These are phyloP conservation scores for Stygiomarasmius scandens DNA, from an alignment of 1,284 basidiomycete species.

Conservation along the genomic window DNA sequence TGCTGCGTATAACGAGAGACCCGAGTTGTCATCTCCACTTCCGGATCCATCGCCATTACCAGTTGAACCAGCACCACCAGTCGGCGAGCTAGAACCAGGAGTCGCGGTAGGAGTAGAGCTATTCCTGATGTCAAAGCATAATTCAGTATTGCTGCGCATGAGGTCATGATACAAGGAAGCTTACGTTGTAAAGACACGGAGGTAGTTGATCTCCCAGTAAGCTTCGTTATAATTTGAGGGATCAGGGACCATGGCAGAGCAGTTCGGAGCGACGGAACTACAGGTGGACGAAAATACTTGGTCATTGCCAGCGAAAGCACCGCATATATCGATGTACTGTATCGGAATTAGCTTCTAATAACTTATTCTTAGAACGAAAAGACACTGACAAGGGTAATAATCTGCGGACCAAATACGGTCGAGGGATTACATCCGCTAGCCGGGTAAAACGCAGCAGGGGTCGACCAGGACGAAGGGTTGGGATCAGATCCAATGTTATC, in stretches of 20 bases:
- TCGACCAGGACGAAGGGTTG: constrained; percentile 55
- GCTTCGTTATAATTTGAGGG: constrained; percentile 14
- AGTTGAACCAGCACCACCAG: not conserved
- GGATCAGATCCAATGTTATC: constrained; percentile 54
- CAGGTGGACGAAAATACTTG: constrained; percentile 6
- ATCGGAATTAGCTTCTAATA: not conserved
- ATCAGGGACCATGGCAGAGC: constrained; percentile 6
- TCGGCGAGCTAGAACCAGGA: not conserved
- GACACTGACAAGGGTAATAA: constrained; percentile 14
- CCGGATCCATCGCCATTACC: not conserved
- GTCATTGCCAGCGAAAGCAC: constrained; percentile 9
- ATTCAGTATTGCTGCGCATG: not conserved
- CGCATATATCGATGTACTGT: constrained; percentile 15
- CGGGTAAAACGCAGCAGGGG: constrained; percentile 59
- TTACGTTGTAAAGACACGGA: constrained; percentile 6
- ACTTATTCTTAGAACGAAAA: not conserved
- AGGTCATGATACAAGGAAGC: not conserved
- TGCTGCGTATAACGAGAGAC: not conserved
- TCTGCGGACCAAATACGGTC: constrained; percentile 26
- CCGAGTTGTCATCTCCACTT: not conserved
- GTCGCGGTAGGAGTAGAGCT: not conserved
- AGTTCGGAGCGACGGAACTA: constrained; percentile 8
- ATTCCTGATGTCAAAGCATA: not conserved
- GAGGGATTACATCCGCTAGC: constrained; percentile 43
- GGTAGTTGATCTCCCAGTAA: constrained; percentile 17